These are phyloP conservation scores for Pochonia chlamydosporia DNA, from an alignment of 2,329 filamentous ascomycete genomes.

Conservation along the genomic window DNA sequence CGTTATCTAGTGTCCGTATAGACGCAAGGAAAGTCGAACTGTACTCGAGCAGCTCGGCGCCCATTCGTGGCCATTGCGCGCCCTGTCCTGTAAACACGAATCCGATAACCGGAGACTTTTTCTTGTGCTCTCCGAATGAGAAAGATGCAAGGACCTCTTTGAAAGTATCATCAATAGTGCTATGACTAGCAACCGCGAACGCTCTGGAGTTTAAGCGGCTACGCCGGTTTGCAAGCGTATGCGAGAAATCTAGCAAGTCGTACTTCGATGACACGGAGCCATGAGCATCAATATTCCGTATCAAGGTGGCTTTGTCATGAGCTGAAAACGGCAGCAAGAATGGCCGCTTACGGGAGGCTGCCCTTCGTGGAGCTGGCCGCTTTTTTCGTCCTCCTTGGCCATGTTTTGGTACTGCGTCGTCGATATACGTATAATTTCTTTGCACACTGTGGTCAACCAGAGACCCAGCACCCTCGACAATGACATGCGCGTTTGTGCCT, in stretches of 20 bases:
- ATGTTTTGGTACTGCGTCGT: constrained; percentile 12
- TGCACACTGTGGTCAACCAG: background rate
- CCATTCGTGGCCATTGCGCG: constrained; percentile 15
- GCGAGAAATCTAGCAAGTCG: constrained; percentile 1
- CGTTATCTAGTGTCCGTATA: constrained; percentile 2
- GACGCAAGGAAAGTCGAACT: background rate
- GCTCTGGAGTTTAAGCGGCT: background rate
- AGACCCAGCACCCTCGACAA: constrained; percentile 5
- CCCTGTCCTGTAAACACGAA: constrained; percentile 22
- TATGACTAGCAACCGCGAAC: background rate
- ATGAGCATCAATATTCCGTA: constrained; percentile 1
- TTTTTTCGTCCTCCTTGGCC: background rate
- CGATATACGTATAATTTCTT: too few species aligned
- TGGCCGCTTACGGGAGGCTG: background rate
- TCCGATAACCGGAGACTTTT: background rate
- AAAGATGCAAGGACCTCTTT: background rate
- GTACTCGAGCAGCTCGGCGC: constrained; percentile 10
- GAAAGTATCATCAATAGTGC: background rate
- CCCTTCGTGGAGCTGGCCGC: background rate
- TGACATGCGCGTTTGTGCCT: constrained; percentile 8
- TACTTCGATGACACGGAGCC: constrained; percentile 1
- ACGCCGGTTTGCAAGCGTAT: constrained; percentile 4
- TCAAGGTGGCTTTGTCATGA: constrained; percentile 6
- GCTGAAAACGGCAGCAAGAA: constrained; percentile 4
- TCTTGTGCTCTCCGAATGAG: background rate